Conservation (phyloP, 176 grass and related monocot species). For the Hordeum marinum region DNA sequence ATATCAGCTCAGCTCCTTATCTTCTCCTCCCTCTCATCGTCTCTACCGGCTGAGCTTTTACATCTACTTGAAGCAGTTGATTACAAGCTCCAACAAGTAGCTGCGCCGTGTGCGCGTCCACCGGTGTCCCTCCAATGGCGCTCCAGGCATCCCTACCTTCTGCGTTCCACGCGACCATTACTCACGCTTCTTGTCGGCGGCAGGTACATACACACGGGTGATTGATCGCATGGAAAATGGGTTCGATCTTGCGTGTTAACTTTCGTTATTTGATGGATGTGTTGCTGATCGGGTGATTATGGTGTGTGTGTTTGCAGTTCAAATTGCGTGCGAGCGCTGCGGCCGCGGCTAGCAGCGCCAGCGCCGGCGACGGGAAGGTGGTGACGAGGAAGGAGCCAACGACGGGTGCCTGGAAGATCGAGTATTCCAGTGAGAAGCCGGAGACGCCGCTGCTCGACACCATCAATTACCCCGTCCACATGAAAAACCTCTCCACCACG, state of each 20-base stretch:
- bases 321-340: slow-evolving; percentile 42
- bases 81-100: not conserved
- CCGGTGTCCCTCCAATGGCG: not conserved
- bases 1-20: not conserved
- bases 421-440: slow-evolving; percentile 73
- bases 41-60: not conserved
- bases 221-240: not conserved
- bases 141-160: slow-evolving; percentile 30
- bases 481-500: slow-evolving; percentile 80
- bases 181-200: slow-evolving; percentile 27
- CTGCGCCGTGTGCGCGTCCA: not conserved
- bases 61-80: not conserved
- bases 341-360: not conserved
- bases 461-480: slow-evolving; percentile 78
- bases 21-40: not conserved
- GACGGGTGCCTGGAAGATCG: slow-evolving; percentile 42
- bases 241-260: not conserved
- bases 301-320: slow-evolving; percentile 31
- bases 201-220: slow-evolving; percentile 26
- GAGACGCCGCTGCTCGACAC: slow-evolving; percentile 79
- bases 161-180: slow-evolving; percentile 35
- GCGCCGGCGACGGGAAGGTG: slow-evolving; percentile 27
- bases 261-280: not conserved
- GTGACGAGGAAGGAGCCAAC: slow-evolving; percentile 31
- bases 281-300: not conserved